Evolutionary conservation across 768 basidiomycete species (phyloP).

Genomic region (Candolleomyces aberdarensis): DNA sequence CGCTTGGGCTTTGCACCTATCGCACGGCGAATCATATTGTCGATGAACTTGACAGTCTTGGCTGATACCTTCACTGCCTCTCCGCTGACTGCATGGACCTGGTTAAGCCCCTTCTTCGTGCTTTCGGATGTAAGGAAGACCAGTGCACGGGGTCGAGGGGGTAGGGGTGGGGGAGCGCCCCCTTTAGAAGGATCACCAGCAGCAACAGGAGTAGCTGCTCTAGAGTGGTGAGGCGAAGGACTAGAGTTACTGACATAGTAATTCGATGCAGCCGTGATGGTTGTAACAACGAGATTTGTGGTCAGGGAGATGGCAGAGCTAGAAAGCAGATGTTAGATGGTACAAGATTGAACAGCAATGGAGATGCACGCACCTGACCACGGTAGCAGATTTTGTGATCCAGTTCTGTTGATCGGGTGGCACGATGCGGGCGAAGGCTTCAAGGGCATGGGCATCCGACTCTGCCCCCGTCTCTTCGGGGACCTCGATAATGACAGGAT

Average conservation of each 20-base stretch:
- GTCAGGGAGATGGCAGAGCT: constrained; percentile 69
- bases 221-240: constrained; percentile 43
- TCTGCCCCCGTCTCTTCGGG: constrained; percentile 42
- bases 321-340: neutral
- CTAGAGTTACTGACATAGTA: constrained; percentile 59
- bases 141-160: constrained; percentile 44
- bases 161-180: constrained; percentile 24
- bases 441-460: constrained; percentile 39
- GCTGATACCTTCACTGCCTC: constrained; percentile 65
- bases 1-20: constrained; percentile 45
- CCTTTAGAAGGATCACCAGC: neutral
- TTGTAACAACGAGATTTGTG: constrained; percentile 59
- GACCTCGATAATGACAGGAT: constrained; percentile 73
- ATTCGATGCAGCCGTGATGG: constrained; percentile 58
- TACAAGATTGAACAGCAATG: too few relatives aligned
- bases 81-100: constrained; percentile 61
- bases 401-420: constrained; percentile 69
- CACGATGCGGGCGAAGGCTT: constrained; percentile 58
- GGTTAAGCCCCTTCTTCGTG: constrained; percentile 54
- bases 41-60: constrained; percentile 59
- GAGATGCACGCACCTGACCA: constrained; percentile 50
- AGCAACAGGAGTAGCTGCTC: constrained; percentile 13
- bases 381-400: constrained; percentile 59
- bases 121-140: constrained; percentile 58
- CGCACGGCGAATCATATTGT: constrained; percentile 55